Evolutionary conservation across 208 protist species (phyloP), one percentile per base, ranked within the genome.

Genomic region (Acanthamoeba lenticulata): DNA sequence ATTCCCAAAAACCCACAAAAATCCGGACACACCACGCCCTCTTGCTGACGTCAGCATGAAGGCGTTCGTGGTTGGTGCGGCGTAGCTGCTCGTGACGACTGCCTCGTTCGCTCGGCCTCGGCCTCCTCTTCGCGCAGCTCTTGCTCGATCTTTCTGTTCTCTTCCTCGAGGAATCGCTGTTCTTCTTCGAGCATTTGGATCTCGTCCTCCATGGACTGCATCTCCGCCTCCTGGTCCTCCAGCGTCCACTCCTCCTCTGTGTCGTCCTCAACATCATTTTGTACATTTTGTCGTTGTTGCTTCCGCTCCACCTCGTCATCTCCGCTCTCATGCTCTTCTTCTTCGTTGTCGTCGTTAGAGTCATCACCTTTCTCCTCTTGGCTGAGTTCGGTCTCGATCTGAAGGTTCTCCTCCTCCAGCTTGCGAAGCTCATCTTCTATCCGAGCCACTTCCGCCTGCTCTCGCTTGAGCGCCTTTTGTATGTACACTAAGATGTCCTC

Each of bases 121-220:
- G 1, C 21, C 19, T 81, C 72, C 15, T 49, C 72, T 52, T 83
- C 72, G 24, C 24, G 72, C 72, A 83, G 72, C 72, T 83, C 72
- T 83, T 83, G 72, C 72, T 83, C 72, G 40, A 83, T 83, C 42
- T 83, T 83, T 17, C 42, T 44, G 42, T 83, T 83, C 29, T 83
- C 72, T 40, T 83, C 72, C n/a, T 83, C 72, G 27, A 83, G 7
- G 40, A 83, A 83, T 32, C 42, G 34, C 40, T 83, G 72, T 40
- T 83, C 72, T 49, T 83, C 72, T 55, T 83, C 72, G 24, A 83
- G n/a, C 42, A 83, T 83, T n/a, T 52, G 36, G 17, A 83, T 83
- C 72, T 83, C 72, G 34, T 83, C 72, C 29, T 83, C 72, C 72
- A 83, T 83, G 13, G 42, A 29, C n/a, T 47, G n/a, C 83, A 69